A percentile compares a stretch with the other conserved stretches of the same genome.
These are phyloP conservation scores for Daldinia concentrica DNA, from an alignment of 495 filamentous ascomycete species.

Conservation along the genomic window DNA sequence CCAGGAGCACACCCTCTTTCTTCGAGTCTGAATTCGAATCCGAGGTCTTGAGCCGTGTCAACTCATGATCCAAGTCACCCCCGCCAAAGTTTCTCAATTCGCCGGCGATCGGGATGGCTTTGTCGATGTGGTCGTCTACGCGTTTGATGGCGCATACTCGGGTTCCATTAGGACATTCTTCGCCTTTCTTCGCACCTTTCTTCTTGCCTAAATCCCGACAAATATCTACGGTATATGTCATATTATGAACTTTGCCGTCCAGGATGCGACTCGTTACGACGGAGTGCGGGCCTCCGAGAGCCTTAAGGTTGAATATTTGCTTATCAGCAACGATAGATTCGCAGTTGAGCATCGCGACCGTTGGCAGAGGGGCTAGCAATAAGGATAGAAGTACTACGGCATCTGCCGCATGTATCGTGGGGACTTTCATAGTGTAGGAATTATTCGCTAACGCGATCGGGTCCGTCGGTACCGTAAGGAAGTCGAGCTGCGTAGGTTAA, in stretches of 20 bases:
- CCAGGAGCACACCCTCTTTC: constrained; percentile 74
- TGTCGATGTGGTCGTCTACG: constrained; percentile 51
- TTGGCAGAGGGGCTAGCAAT: constrained; percentile 59
- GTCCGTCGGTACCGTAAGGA: constrained; percentile 7
- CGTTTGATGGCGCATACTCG: constrained; percentile 83
- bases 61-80: constrained; percentile 65
- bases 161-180: constrained; percentile 70
- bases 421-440: constrained; percentile 38
- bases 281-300: constrained; percentile 79
- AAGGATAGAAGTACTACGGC: constrained; percentile 51
- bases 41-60: constrained; percentile 68
- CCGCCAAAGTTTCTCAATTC: constrained; percentile 65
- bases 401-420: constrained; percentile 42
- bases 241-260: constrained; percentile 64
- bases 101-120: constrained; percentile 78
- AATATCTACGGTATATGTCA: constrained; percentile 88
- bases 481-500: background rate
- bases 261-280: constrained; percentile 65
- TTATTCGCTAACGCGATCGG: constrained; percentile 24
- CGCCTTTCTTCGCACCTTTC: constrained; percentile 54
- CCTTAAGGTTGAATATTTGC: constrained; percentile 69
- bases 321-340: constrained; percentile 64
- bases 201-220: constrained; percentile 71
- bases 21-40: constrained; percentile 65
- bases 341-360: constrained; percentile 69